A percentile compares a stretch with the other conserved stretches of the same genome.
phyloP scores from a whole-genome alignment of 2,329 filamentous ascomycete genomes.

The Paracorniculantispora psalliotae region DNA sequence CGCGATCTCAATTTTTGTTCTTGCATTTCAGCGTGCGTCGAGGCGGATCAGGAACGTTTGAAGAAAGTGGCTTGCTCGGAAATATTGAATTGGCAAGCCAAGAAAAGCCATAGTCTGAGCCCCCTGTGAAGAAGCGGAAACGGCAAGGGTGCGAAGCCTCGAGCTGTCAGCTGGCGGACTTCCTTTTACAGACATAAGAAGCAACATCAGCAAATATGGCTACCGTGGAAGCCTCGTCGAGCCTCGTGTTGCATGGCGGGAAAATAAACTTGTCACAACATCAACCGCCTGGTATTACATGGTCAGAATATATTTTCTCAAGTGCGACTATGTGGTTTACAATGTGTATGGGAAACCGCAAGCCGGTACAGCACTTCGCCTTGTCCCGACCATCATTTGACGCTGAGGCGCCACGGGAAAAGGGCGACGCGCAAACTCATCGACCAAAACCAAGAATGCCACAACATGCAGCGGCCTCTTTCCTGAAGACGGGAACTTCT shows the following conservation, averaged over 20 bases:
- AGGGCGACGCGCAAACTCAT: background rate
- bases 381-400: background rate
- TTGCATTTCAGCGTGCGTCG: background rate
- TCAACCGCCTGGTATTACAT: background rate
- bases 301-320: background rate
- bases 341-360: constrained; percentile 8
- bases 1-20: background rate
- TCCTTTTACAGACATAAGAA: background rate
- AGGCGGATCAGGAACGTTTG: background rate
- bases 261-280: background rate
- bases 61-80: background rate
- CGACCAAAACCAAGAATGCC: constrained; percentile 23
- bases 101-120: background rate
- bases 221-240: constrained; percentile 1
- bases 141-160: background rate
- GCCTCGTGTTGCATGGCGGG: background rate
- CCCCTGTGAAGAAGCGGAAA: background rate
- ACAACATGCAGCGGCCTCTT: constrained; percentile 36
- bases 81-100: background rate
- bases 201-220: background rate
- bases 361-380: background rate
- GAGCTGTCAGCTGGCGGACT: background rate
- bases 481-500: constrained; percentile 38
- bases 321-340: constrained; percentile 8
- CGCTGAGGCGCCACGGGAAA: background rate